Base-by-base conservation (phyloP, 306 rosid genomes). In the Acacia acuminata region DNA sequence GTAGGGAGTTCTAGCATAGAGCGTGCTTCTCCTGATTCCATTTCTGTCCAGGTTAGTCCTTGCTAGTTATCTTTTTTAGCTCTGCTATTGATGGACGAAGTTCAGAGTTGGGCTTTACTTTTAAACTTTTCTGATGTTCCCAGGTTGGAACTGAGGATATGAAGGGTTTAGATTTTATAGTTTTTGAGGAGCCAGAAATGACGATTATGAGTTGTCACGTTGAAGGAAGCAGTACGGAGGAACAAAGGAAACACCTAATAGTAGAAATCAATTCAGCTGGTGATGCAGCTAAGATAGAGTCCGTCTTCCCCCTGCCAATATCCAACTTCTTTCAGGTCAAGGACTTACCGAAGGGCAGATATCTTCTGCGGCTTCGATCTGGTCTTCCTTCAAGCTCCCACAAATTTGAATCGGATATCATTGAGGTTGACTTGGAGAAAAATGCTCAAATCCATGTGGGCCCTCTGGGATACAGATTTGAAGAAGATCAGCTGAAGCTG, bases 251-350 rank as follows among this genome's bases (percentile, higher is more conserved):
- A 38, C 92, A 90, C 72, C 82, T 96, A 77, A 82, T 86, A 77
- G 99, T 94, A 47, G 99, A 96, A 90, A 92, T 96, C 79, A 96
- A 89, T 91, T 92, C 98, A 83, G 88, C 91, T 73, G 80, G 87
- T 83, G 97, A 94, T 66, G n/a, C 71, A 6, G 85, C 84, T 40
- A 91, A 79, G 89, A 81, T 89, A 30, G 94, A 88, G 82, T 90
- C 97, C 0, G 92, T 89, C 78, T 96, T 94, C 79, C 97, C 98
- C 43, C 84, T 94, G 78, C 94, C 97, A 34, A 97, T 91, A 84
- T 96, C 98, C 42, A 94, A 94, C 89, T 96, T 92, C 85, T 96
- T 96, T 84, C 99, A 94, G 86, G 98, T 92, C 69, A 96, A 96
- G 89, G 91, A 88, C 83, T 81, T 96, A 58, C 91, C 97, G 8